phyloP scores from a whole-genome alignment of 768 basidiomycete species.

The Suillus bovinus region DNA sequence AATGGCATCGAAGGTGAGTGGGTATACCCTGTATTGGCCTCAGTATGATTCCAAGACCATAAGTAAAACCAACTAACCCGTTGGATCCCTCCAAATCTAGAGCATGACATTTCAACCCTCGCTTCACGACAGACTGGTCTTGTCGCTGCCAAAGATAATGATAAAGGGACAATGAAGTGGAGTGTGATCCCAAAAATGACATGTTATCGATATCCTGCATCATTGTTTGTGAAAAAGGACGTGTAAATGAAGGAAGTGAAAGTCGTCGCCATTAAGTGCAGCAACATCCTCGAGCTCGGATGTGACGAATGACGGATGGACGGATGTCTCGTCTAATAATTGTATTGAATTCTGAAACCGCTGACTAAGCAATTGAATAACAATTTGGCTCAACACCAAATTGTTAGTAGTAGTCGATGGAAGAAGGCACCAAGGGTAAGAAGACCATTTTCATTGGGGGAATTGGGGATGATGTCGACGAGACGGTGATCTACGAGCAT shows the following conservation, averaged over 20 bases:
- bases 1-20: neutral
- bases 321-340: neutral
- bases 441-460: slow-evolving; percentile 87
- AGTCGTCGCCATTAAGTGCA: neutral
- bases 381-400: neutral
- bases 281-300: neutral
- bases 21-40: neutral
- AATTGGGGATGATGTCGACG: slow-evolving; percentile 82
- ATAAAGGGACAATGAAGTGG: neutral
- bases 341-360: neutral
- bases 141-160: slow-evolving; percentile 1
- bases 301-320: neutral
- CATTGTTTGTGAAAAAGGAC: neutral
- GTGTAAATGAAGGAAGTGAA: neutral
- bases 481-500: slow-evolving; percentile 68
- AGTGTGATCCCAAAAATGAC: neutral
- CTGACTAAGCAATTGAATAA: neutral
- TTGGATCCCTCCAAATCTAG: neutral
- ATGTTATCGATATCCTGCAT: neutral
- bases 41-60: neutral
- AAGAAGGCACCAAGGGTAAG: slow-evolving; percentile 82
- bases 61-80: neutral
- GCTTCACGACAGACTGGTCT: neutral
- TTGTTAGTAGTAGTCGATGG: slow-evolving; percentile 45
- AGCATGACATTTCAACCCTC: neutral